Conservation (phyloP, 306 rosid species). For the Oemleria cerasiformis region DNA sequence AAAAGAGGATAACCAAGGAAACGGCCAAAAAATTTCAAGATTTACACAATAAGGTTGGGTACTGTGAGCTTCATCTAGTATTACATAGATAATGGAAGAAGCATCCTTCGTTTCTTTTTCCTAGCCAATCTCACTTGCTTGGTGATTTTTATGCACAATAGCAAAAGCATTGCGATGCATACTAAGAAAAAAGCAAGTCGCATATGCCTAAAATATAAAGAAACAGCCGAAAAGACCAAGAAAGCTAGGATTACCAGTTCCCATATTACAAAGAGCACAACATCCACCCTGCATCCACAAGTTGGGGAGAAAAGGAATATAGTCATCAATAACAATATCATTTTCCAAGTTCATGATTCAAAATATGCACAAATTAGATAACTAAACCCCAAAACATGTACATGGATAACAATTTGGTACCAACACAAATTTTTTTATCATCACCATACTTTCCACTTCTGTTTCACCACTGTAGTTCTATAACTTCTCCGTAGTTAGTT, state of each 20-base stretch:
- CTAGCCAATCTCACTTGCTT: slow-evolving; percentile 94
- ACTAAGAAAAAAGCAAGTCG: slow-evolving; percentile 72
- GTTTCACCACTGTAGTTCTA: too few species aligned
- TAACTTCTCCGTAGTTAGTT: too few species aligned
- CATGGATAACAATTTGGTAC: too few species aligned
- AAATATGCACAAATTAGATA: background rate
- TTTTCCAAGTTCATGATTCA: background rate
- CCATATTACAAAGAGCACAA: slow-evolving; percentile 95
- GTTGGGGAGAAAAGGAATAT: slow-evolving; percentile 19
- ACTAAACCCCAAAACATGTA: background rate
- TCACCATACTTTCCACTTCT: too few species aligned
- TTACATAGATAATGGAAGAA: slow-evolving; percentile 98
- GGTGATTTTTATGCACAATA: slow-evolving; percentile 88
- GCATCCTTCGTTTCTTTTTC: slow-evolving; percentile 98
- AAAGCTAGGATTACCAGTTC: slow-evolving; percentile 86
- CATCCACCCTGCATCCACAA: slow-evolving; percentile 90
- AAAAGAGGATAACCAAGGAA: slow-evolving; percentile 9
- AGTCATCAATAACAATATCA: slow-evolving; percentile 8
- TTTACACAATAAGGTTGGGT: slow-evolving; percentile 18
- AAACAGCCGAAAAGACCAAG: slow-evolving; percentile 90
- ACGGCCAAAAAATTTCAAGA: slow-evolving; percentile 15
- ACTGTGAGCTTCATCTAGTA: slow-evolving; percentile 28
- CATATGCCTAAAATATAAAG: slow-evolving; percentile 86
- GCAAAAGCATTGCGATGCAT: slow-evolving; percentile 71
- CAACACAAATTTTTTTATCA: too few species aligned